Conservation (phyloP, 2,329 filamentous ascomycete genomes). For the Neonectria magnoliae region DNA sequence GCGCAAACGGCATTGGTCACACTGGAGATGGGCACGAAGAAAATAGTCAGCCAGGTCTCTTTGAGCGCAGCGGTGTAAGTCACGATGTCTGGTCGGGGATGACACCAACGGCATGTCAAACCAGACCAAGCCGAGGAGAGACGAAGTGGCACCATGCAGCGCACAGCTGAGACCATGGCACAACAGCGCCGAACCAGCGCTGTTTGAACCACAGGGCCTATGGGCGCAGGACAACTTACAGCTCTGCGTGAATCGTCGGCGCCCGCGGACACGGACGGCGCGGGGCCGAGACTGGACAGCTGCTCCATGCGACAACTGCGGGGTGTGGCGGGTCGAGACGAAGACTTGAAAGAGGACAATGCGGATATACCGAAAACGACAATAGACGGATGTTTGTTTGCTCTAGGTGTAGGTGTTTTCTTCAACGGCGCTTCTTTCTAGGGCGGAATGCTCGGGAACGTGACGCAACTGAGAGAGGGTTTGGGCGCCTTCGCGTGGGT, state of each 20-base stretch:
- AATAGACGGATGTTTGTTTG: background rate
- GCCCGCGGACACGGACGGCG: slow-evolving; percentile 42
- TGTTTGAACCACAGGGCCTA: background rate
- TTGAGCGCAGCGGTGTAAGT: slow-evolving; percentile 2
- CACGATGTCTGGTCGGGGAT: background rate
- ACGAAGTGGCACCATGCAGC: background rate
- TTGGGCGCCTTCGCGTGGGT: background rate
- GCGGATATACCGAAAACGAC: background rate
- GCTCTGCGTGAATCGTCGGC: slow-evolving; percentile 51
- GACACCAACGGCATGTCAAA: background rate
- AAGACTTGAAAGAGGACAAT: background rate
- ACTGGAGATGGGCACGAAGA: slow-evolving; percentile 44
- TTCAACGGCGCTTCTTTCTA: background rate
- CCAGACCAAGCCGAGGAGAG: background rate
- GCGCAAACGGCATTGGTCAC: slow-evolving; percentile 56
- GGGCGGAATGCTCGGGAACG: background rate
- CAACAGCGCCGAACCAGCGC: slow-evolving; percentile 15
- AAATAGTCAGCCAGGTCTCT: background rate
- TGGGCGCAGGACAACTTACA: slow-evolving; percentile 45
- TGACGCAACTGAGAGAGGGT: background rate
- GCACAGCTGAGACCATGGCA: background rate
- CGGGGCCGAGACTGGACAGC: slow-evolving; percentile 23
- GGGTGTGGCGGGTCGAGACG: background rate
- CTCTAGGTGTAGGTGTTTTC: background rate
- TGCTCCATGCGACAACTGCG: slow-evolving; percentile 31